Conservation (phyloP, 345 rosid genomes). For the Lepidium didymum region DNA sequence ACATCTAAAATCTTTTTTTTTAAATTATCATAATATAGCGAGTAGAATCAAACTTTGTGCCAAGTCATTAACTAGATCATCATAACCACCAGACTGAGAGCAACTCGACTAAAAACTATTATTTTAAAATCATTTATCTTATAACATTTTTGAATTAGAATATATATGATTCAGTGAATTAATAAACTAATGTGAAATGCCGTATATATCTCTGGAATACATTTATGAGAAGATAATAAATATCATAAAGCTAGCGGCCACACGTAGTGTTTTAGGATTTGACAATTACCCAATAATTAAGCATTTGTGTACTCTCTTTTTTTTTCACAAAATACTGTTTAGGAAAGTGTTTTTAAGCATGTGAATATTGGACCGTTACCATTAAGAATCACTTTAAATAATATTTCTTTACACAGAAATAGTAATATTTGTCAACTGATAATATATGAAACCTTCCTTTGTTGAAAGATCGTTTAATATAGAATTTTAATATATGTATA, state of each 20-base stretch:
- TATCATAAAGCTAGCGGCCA: neutral
- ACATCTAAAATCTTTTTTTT: too few species aligned
- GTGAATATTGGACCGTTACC: slow-evolving; percentile 16
- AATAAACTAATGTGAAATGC: neutral
- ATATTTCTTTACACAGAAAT: slow-evolving; percentile 5
- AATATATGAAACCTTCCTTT: slow-evolving; percentile 8
- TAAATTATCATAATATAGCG: too few species aligned
- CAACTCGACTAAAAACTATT: too few species aligned
- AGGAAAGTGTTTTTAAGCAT: slow-evolving; percentile 11
- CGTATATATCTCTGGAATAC: neutral
- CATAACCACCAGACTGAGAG: too few species aligned
- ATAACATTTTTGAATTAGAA: neutral
- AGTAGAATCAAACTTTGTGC: too few species aligned
- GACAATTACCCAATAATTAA: neutral
- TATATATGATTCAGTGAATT: neutral
- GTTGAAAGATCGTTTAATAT: neutral
- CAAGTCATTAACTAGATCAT: too few species aligned
- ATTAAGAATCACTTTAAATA: neutral
- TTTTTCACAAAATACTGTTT: neutral
- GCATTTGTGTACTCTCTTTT: neutral
- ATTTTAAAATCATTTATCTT: neutral
- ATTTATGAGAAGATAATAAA: neutral
- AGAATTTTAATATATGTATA: neutral
- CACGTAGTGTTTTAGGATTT: neutral
- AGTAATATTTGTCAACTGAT: slow-evolving; percentile 13